Evolutionary conservation across 164 flowering plant species (phyloP), one percentile per base, ranked within the genome.

Genomic region (Dillenia turbinata): DNA sequence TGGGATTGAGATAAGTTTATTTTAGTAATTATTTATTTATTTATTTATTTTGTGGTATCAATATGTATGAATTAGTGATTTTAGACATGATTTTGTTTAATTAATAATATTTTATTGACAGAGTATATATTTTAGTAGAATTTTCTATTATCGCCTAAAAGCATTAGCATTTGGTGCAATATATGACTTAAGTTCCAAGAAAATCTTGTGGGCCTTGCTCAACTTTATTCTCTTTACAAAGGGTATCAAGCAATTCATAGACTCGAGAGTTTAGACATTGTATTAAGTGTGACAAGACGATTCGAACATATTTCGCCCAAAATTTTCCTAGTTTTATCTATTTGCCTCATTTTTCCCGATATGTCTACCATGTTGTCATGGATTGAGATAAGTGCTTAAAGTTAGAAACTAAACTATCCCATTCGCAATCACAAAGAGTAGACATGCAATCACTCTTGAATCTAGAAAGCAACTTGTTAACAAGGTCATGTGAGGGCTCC

Each of bases 401-500:
- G 17, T 62, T 75, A 0, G 77, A 54, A 49, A 53, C 69, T 12
- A 77, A 63, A 56, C 54, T 74, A 1, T 85, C 93, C 96, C 96
- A 88, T 54, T 73, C 78, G 49, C 87, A 88, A 53, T 80, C 49
- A 19, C 86, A 90, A 68, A 88, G 58, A 17, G 97, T 91, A 64
- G 86, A 81, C 70, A 74, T 88, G 91, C 95, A 91, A 61, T 91
- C 91, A 67, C 85, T 83, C 61, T 68, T 81, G 64, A 79, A 91
- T 40, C 86, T 79, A 45, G 49, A 68, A 11, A 91, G 88, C 73
- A 91, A 67, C 61, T 56, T 70, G 33, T 69, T 49, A 13, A 88
- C 77, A 52, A 85, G 72, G 47, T 48, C 4, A 22, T 70, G 61
- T 16, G 85, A 78, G 17, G 78, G 61, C 44, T 59, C 81, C 77